Percentiles rank a stretch among this genome's conserved stretches.
Evolutionary conservation across 495 filamentous ascomycete genomes (phyloP).

Genomic region (Emericellopsis terricola): DNA sequence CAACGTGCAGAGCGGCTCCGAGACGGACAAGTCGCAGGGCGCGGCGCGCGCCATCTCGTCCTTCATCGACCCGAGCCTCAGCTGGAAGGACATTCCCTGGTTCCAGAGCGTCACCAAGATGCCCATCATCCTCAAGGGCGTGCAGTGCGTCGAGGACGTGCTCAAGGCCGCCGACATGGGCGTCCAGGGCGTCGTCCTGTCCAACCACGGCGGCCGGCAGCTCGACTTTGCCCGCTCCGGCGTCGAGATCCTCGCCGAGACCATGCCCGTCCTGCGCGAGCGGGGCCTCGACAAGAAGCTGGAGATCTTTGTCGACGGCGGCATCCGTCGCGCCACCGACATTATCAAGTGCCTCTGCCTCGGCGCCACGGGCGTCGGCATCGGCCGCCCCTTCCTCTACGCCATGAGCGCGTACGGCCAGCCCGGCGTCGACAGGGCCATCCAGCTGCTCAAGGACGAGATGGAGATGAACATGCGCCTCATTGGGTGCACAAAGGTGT

Average conservation of each 20-base stretch:
- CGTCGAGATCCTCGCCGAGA: constrained; percentile 89
- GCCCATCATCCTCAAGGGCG: constrained; percentile 94
- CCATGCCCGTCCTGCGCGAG: constrained; percentile 81
- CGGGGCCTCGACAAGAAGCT: constrained; percentile 68
- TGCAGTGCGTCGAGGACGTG: constrained; percentile 91
- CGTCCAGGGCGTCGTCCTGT: constrained; percentile 84
- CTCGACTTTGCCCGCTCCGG: constrained; percentile 82
- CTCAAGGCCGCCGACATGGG: constrained; percentile 65
- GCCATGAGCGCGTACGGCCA: constrained; percentile 91
- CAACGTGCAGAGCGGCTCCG: constrained; percentile 55
- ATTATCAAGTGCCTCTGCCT: constrained; percentile 92
- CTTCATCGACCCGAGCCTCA: constrained; percentile 85
- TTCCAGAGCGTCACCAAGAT: constrained; percentile 84
- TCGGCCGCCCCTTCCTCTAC: constrained; percentile 86
- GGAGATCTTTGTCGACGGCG: constrained; percentile 85
- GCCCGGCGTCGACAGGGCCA: constrained; percentile 73
- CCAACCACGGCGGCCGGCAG: constrained; percentile 95
- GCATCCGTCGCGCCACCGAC: constrained; percentile 77
- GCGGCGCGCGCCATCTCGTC: constrained; percentile 79
- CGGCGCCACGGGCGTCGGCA: constrained; percentile 83
- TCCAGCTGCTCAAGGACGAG: constrained; percentile 92
- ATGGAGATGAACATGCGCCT: constrained; percentile 98
- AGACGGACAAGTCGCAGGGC: constrained; percentile 75
- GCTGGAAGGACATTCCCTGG: constrained; percentile 92
- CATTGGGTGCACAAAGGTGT: constrained; percentile 57